Evolutionary conservation across 1,139 yeast genomes (phyloP).

Genomic region (Lodderomyces margitis): DNA sequence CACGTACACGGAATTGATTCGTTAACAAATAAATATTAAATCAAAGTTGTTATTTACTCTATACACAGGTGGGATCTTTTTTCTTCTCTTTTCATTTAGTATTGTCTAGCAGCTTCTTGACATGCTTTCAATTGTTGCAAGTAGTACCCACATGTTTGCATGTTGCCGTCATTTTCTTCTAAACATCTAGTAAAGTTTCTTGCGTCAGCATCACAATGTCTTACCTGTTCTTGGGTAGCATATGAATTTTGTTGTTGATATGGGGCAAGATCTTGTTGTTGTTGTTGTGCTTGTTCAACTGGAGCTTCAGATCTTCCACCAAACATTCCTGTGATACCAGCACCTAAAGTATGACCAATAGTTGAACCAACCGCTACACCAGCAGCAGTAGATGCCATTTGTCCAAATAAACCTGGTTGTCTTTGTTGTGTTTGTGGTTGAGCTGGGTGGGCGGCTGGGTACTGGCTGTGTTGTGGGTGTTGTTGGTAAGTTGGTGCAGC

Average conservation of each 20-base stretch:
- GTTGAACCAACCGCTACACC: slow-evolving; percentile 99
- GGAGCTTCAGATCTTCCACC: slow-evolving; percentile 60
- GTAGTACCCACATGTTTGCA: slow-evolving; percentile 95
- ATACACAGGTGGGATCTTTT: slow-evolving; percentile 7
- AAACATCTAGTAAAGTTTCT: slow-evolving; percentile 93
- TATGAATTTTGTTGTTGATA: slow-evolving; percentile 29
- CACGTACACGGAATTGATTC: not conserved
- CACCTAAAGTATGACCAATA: slow-evolving; percentile 94
- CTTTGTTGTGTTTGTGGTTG: slow-evolving; percentile 42
- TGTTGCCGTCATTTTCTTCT: slow-evolving; percentile 89
- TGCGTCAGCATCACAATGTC: slow-evolving; percentile 87
- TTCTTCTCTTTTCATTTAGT: slow-evolving; percentile 34
- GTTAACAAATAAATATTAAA: slow-evolving; percentile 4
- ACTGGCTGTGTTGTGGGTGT: slow-evolving; percentile 12
- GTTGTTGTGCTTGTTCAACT: slow-evolving; percentile 47
- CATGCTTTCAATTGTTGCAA: slow-evolving; percentile 96
- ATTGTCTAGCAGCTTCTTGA: slow-evolving; percentile 87
- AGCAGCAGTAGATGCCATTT: slow-evolving; percentile 98
- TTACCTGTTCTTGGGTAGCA: slow-evolving; percentile 47
- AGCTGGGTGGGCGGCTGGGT: slow-evolving; percentile 40
- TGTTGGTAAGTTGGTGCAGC: slow-evolving; percentile 42
- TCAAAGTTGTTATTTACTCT: slow-evolving; percentile 5
- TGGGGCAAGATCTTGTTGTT: slow-evolving; percentile 26
- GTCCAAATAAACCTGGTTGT: slow-evolving; percentile 86
- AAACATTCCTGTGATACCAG: slow-evolving; percentile 85